Percentiles rank a stretch among this genome's conserved stretches.
These are phyloP conservation scores for Eimeria brunetti DNA, from an alignment of 169 alveolate species.

Conservation along the genomic window DNA sequence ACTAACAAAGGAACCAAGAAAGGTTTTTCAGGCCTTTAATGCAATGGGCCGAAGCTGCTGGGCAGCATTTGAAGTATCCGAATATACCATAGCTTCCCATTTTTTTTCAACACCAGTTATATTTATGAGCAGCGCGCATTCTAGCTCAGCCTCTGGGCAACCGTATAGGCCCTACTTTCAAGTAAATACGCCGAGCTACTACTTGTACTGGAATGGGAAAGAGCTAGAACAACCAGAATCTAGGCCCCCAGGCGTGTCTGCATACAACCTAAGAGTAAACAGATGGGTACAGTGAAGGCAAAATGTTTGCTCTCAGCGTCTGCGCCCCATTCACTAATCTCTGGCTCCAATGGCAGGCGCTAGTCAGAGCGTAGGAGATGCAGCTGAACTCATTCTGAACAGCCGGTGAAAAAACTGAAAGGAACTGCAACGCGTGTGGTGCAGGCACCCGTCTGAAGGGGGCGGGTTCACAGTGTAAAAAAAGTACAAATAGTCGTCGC, in stretches of 20 bases:
- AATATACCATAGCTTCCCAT: neutral
- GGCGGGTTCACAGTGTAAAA: neutral
- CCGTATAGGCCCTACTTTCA: neutral
- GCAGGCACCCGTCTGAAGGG: neutral
- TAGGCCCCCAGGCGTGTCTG: neutral
- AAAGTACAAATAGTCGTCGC: neutral
- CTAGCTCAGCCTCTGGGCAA: neutral
- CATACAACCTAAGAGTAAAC: neutral
- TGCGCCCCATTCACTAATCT: neutral
- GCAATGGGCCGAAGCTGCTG: neutral
- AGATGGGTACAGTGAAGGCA: neutral
- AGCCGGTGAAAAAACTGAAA: neutral
- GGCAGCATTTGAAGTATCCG: neutral
- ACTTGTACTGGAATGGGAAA: too few species aligned
- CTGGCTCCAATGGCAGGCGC: neutral
- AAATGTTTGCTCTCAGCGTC: neutral
- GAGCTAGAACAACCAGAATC: neutral
- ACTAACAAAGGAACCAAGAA: neutral
- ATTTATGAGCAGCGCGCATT: neutral
- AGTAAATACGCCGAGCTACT: neutral
- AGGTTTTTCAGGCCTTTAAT: neutral
- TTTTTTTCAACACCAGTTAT: too few species aligned
- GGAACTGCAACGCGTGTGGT: neutral
- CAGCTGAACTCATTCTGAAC: too few species aligned
- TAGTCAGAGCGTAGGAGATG: neutral